Evolutionary conservation across 768 basidiomycete genomes (phyloP).

Genomic region (Suillus placidus): DNA sequence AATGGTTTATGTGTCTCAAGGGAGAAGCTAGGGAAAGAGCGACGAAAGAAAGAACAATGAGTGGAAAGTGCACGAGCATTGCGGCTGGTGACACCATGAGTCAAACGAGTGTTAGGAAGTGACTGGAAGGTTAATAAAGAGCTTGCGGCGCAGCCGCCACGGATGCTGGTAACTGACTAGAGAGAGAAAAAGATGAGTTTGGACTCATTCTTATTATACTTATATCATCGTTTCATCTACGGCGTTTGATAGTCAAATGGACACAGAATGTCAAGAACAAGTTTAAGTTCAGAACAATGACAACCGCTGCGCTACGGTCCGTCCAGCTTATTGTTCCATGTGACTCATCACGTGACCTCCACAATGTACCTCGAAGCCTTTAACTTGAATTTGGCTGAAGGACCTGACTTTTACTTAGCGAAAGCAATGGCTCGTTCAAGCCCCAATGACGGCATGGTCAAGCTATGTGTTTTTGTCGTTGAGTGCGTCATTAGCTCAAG

Average conservation of each 20-base stretch:
- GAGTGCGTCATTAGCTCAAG: not conserved
- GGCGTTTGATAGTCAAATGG: not conserved
- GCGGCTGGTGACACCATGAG: not conserved
- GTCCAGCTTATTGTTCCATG: not conserved
- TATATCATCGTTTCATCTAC: not conserved
- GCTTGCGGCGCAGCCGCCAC: conserved; percentile 1
- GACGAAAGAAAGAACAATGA: not conserved
- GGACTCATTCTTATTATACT: not conserved
- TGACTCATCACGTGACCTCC: not conserved
- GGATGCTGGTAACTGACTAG: not conserved
- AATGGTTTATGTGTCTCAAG: not conserved
- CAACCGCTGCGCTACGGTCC: not conserved
- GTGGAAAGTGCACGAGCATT: conserved; percentile 3
- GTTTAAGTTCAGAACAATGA: not conserved
- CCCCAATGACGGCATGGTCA: not conserved
- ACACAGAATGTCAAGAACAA: not conserved
- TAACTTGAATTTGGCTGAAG: not conserved
- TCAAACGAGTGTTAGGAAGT: not conserved
- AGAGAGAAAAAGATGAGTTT: not conserved
- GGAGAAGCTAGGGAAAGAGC: conserved; percentile 3
- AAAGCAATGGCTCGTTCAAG: not conserved
- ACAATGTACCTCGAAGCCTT: not conserved
- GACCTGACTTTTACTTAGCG: not conserved
- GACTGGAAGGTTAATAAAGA: not conserved
- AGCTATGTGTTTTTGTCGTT: not conserved